These are phyloP conservation scores for Aspergillus transmontanensis DNA, from an alignment of 2,329 filamentous ascomycete species.

Conservation along the genomic window DNA sequence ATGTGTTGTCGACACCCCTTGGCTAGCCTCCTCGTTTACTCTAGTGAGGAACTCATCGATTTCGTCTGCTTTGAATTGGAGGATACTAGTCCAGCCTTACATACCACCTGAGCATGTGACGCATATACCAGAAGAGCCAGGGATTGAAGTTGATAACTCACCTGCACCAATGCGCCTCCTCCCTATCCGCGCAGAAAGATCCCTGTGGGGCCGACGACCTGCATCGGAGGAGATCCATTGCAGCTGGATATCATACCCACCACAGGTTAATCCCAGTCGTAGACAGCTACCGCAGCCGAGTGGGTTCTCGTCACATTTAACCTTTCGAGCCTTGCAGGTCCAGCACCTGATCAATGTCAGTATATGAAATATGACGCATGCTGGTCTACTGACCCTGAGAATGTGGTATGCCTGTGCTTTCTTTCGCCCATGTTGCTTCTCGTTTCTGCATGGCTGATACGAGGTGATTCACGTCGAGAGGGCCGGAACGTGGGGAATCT, in stretches of 20 bases:
- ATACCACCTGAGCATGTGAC: neutral
- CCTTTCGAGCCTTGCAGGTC: neutral
- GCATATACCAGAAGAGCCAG: neutral
- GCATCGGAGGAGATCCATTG: neutral
- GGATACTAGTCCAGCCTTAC: neutral
- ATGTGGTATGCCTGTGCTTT: neutral
- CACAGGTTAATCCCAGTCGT: neutral
- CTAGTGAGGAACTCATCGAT: neutral
- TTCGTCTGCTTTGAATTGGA: neutral
- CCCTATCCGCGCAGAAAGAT: neutral
- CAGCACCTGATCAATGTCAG: no score
- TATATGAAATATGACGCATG: no score
- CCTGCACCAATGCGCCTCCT: neutral
- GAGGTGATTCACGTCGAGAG: neutral
- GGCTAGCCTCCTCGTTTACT: neutral
- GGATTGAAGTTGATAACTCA: neutral
- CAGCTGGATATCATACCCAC: neutral
- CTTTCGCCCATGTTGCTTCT: neutral
- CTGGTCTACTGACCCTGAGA: neutral
- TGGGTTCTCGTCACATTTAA: neutral
- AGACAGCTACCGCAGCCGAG: neutral
- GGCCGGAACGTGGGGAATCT: neutral
- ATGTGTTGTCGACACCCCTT: neutral
- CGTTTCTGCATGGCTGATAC: neutral
- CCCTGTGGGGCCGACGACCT: neutral